Evolutionary conservation across 176 grass and related monocot genomes (phyloP).

Genomic region (Areca catechu): DNA sequence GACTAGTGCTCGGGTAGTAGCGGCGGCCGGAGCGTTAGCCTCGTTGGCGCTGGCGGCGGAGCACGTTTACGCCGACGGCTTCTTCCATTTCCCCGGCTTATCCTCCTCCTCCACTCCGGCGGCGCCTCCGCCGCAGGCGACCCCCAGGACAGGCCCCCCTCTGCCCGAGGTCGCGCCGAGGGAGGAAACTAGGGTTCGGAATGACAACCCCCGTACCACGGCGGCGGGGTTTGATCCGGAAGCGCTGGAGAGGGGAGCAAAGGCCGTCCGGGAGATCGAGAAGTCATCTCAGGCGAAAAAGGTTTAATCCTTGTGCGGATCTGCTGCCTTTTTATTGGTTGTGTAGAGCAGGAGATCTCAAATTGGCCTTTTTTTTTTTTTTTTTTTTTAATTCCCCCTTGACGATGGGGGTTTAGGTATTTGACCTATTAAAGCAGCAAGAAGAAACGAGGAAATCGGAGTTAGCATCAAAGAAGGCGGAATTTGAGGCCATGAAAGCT

Average conservation of each 20-base stretch:
- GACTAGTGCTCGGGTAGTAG: not conserved
- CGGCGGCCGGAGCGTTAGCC: constrained; percentile 19
- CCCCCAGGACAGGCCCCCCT: not conserved
- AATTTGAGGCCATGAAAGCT: constrained; percentile 38
- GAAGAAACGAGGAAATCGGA: constrained; percentile 60
- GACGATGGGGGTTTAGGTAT: constrained; percentile 32
- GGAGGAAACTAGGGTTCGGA: constrained; percentile 41
- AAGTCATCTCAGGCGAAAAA: constrained; percentile 38
- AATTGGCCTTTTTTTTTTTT: not conserved
- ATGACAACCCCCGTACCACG: constrained; percentile 58
- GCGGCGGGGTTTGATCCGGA: constrained; percentile 67
- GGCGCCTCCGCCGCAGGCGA: not conserved
- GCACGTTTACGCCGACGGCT: constrained; percentile 30
- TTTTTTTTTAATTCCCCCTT: not conserved
- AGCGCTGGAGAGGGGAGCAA: constrained; percentile 44
- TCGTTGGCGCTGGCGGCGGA: constrained; percentile 20
- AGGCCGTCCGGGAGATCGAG: constrained; percentile 30
- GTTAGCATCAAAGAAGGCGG: constrained; percentile 34
- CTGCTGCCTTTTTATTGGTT: not conserved
- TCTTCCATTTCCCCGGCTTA: constrained; percentile 27
- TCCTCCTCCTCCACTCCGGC: not conserved
- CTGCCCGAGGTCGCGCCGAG: constrained; percentile 13
- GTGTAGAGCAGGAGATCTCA: not conserved
- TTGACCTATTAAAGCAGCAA: constrained; percentile 59
- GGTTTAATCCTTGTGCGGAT: constrained; percentile 8